Evolutionary conservation across 1,139 yeast genomes (phyloP).

Genomic region (Candida glucosophila): DNA sequence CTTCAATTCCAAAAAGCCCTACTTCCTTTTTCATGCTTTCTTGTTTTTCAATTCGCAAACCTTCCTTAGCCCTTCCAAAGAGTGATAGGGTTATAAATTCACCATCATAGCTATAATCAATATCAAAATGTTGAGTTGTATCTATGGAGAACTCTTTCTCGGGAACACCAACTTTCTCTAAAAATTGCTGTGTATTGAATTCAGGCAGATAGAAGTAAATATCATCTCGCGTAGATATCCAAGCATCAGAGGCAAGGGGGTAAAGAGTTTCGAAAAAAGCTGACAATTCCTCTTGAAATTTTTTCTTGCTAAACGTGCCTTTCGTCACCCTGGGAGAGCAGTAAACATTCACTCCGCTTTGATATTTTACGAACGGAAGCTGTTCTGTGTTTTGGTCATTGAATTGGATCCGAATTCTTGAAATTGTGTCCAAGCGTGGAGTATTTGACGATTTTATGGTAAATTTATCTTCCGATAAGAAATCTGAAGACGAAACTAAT

Average conservation of each 20-base stretch:
- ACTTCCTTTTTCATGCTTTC: constrained; percentile 17
- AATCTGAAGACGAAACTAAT: constrained; percentile 8
- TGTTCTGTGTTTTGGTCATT: constrained; percentile 10
- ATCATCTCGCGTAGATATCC: constrained; percentile 15
- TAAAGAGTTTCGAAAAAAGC: constrained; percentile 11
- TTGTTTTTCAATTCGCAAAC: constrained; percentile 5
- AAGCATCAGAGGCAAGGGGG: constrained; percentile 9
- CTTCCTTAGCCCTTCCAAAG: constrained; percentile 6
- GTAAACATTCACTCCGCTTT: constrained; percentile 18
- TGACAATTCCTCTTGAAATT: constrained; percentile 14
- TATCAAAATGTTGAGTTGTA: constrained; percentile 1
- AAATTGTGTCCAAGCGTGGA: constrained; percentile 9
- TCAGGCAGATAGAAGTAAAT: constrained; percentile 10
- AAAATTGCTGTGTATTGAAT: neutral
- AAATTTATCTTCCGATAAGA: constrained; percentile 13
- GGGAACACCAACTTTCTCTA: constrained; percentile 1
- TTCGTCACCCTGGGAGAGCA: constrained; percentile 13
- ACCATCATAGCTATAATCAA: constrained; percentile 11
- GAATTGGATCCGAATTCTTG: constrained; percentile 19
- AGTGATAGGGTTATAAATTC: constrained; percentile 9
- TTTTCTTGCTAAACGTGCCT: constrained; percentile 7
- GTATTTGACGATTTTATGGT: constrained; percentile 5
- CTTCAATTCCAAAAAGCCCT: constrained; percentile 27
- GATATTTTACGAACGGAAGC: constrained; percentile 16
- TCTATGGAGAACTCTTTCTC: constrained; percentile 1